These are phyloP conservation scores for Conticribra weissflogii DNA, from an alignment of 108 stramenopile genomes.

Conservation along the genomic window DNA sequence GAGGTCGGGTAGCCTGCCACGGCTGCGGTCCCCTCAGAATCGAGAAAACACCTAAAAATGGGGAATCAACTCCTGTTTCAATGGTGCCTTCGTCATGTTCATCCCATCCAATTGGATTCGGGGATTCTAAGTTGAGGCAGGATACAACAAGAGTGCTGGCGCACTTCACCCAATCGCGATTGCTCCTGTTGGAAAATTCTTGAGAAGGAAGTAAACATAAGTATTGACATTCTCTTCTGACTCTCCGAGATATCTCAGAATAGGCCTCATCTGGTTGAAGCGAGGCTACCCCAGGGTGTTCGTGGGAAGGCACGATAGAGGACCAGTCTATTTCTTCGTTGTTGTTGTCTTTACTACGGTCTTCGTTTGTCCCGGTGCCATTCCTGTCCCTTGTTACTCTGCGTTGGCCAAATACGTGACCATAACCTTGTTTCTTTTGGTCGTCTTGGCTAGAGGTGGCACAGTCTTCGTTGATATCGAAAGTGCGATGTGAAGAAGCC, in stretches of 20 bases:
- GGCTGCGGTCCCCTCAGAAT: conserved; percentile 16
- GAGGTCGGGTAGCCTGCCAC: conserved; percentile 18
- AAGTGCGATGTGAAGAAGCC: too few species aligned
- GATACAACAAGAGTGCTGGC: conserved; percentile 1
- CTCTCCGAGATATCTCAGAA: conserved; percentile 5
- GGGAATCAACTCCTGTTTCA: neutral
- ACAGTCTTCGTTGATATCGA: too few species aligned
- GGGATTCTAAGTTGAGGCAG: conserved; percentile 10
- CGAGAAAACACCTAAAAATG: conserved; percentile 5
- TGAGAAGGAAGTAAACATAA: conserved; percentile 10
- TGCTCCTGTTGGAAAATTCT: neutral
- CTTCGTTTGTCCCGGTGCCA: neutral
- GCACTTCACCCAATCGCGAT: neutral
- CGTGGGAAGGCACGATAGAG: conserved; percentile 12
- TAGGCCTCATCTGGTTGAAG: conserved; percentile 10
- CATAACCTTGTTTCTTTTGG: neutral
- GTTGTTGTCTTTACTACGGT: neutral
- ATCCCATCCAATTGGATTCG: conserved; percentile 22
- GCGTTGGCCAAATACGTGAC: neutral
- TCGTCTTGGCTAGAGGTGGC: too few species aligned
- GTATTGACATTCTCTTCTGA: conserved; percentile 3
- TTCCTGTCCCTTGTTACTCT: neutral
- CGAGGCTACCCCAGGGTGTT: conserved; percentile 3
- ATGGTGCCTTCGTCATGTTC: neutral
- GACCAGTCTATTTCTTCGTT: conserved; percentile 8